phyloP scores from a whole-genome alignment of 2,329 filamentous ascomycete species.

The Mycogone perniciosa region DNA sequence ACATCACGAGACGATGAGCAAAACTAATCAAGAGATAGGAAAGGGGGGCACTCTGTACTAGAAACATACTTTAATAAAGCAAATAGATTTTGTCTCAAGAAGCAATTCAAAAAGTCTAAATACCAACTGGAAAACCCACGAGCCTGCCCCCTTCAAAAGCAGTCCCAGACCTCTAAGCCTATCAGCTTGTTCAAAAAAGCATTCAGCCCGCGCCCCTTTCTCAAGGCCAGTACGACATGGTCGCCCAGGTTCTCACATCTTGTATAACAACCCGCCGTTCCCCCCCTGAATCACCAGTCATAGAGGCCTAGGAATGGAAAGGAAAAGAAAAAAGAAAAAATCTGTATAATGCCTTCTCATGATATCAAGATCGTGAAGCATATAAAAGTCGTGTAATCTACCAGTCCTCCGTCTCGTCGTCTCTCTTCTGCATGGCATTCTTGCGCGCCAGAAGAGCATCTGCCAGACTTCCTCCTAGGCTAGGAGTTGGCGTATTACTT shows the following conservation, averaged over 20 bases:
- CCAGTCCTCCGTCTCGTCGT: slow-evolving; percentile 67
- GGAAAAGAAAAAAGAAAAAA: slow-evolving; percentile 10
- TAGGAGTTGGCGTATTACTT: slow-evolving; percentile 65
- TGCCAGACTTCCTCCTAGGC: slow-evolving; percentile 66
- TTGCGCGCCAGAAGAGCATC: slow-evolving; percentile 73
- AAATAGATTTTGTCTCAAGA: not conserved
- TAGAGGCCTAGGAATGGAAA: not conserved
- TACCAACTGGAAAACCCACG: not conserved
- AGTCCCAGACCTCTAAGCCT: not conserved
- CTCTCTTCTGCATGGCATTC: slow-evolving; percentile 65
- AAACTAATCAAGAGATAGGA: slow-evolving; percentile 14
- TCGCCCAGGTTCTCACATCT: not conserved
- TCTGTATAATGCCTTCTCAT: slow-evolving; percentile 6
- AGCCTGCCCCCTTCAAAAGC: not conserved
- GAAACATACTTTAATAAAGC: not conserved
- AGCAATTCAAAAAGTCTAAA: not conserved
- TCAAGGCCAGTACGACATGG: slow-evolving; percentile 2
- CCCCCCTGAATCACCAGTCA: slow-evolving; percentile 1
- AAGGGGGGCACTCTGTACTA: slow-evolving; percentile 9
- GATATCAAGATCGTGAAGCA: slow-evolving; percentile 3
- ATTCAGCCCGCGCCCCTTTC: slow-evolving; percentile 3
- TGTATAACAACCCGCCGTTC: not conserved
- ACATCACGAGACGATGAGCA: not conserved
- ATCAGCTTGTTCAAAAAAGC: too few relatives aligned
- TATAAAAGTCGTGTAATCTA: slow-evolving; percentile 25